Conservation (phyloP, 257 asterid genomes). For the Scutellaria barbata region DNA sequence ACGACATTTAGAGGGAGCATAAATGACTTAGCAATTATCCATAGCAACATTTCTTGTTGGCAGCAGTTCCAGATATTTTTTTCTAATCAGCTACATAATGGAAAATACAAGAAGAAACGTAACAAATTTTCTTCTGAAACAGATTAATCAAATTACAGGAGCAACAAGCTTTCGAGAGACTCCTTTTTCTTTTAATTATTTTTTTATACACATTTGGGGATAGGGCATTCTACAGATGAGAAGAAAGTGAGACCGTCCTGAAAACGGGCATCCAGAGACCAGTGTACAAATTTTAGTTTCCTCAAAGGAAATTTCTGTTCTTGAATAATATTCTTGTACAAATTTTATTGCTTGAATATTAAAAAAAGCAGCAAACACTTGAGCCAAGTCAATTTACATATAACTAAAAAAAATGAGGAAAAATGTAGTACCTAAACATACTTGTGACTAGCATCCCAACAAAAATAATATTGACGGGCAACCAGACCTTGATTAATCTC, state of each 20-base stretch:
- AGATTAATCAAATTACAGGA: constrained; percentile 19
- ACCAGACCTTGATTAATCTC: constrained; percentile 92
- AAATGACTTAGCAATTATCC: constrained; percentile 1
- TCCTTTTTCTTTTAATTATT: background rate
- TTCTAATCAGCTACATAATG: too few species aligned
- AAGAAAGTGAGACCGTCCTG: background rate
- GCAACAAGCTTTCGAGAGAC: background rate
- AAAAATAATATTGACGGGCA: constrained; percentile 88
- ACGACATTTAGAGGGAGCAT: constrained; percentile 11
- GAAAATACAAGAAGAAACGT: background rate
- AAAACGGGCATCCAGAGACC: constrained; percentile 7
- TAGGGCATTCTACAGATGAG: background rate
- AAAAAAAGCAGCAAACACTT: background rate
- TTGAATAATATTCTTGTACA: too few species aligned
- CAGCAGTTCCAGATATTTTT: constrained; percentile 1
- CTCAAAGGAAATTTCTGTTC: background rate
- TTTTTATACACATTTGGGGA: background rate
- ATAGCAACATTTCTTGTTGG: constrained; percentile 1
- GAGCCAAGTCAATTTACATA: background rate
- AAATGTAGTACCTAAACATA: constrained; percentile 83
- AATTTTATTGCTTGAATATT: background rate
- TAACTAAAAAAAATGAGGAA: constrained; percentile 9
- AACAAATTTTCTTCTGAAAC: constrained; percentile 7
- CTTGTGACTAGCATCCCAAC: constrained; percentile 99
- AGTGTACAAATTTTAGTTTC: background rate